phyloP scores from a whole-genome alignment of 2,329 filamentous ascomycete species.

The Fusarium longipes region DNA sequence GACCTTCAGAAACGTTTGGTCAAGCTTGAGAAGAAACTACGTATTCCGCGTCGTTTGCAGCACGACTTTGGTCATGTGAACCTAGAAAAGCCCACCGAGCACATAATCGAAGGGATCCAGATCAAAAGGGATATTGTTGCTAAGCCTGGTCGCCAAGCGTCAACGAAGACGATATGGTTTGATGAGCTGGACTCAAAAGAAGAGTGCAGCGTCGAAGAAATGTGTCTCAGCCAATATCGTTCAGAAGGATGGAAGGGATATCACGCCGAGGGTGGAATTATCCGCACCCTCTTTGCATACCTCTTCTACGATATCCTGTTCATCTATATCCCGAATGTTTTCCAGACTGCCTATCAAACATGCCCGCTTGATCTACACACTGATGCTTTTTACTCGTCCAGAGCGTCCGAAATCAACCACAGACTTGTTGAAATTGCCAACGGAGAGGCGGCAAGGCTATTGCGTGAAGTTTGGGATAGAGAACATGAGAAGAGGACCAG shows the following conservation, averaged over 20 bases:
- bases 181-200: conserved; percentile 76
- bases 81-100: conserved; percentile 79
- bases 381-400: conserved; percentile 87
- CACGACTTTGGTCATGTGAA: conserved; percentile 92
- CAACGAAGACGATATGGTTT: conserved; percentile 86
- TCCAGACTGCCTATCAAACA: conserved; percentile 94
- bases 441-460: conserved; percentile 74
- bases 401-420: conserved; percentile 90
- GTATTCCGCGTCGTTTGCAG: conserved; percentile 84
- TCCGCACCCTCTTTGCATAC: conserved; percentile 90
- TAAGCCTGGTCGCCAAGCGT: conserved; percentile 56
- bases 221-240: conserved; percentile 91
- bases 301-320: conserved; percentile 96
- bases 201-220: conserved; percentile 89
- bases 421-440: conserved; percentile 89
- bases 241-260: conserved; percentile 91
- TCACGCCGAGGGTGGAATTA: conserved; percentile 89
- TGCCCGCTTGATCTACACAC: conserved; percentile 93
- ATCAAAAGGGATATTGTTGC: conserved; percentile 69
- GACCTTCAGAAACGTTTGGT: conserved; percentile 93
- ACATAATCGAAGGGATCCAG: conserved; percentile 80
- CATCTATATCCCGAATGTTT: conserved; percentile 93
- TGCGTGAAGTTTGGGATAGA: conserved; percentile 74
- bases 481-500: conserved; percentile 80
- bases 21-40: conserved; percentile 88